These are phyloP conservation scores for Rhizophora apiculata DNA, from an alignment of 345 rosid species.

Conservation along the genomic window DNA sequence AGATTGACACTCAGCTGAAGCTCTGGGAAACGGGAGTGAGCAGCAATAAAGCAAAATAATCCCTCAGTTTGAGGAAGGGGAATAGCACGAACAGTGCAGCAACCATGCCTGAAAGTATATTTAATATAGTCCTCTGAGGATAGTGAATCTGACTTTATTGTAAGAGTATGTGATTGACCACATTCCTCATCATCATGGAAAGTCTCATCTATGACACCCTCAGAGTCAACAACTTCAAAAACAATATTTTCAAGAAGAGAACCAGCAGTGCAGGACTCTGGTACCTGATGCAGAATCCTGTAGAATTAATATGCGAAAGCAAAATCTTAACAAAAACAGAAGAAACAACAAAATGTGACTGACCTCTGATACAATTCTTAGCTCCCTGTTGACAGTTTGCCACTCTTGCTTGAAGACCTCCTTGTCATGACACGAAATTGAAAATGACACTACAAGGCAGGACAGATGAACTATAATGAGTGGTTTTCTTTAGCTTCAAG, in stretches of 20 bases:
- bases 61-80: constrained; percentile 45
- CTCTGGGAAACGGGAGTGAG: constrained; percentile 42
- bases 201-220: constrained; percentile 40
- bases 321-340: neutral
- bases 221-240: constrained; percentile 43
- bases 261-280: constrained; percentile 38
- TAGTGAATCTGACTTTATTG: constrained; percentile 28
- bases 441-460: constrained; percentile 40
- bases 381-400: constrained; percentile 42
- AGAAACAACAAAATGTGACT: constrained; percentile 11
- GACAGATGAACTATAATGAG: neutral
- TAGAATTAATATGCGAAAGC: neutral
- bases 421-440: constrained; percentile 25
- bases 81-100: constrained; percentile 44
- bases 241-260: constrained; percentile 39
- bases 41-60: constrained; percentile 34
- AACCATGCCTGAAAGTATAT: constrained; percentile 45
- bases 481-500: too few relatives aligned
- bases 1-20: constrained; percentile 37
- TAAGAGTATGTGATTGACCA: constrained; percentile 41
- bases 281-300: constrained; percentile 34
- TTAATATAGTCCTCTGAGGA: constrained; percentile 18
- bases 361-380: constrained; percentile 40
- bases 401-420: constrained; percentile 40
- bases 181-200: constrained; percentile 46